Evolutionary conservation across 2,329 filamentous ascomycete species (phyloP), one percentile per base, ranked within the genome.

Genomic region (Ophiostoma himal-ulmi): DNA sequence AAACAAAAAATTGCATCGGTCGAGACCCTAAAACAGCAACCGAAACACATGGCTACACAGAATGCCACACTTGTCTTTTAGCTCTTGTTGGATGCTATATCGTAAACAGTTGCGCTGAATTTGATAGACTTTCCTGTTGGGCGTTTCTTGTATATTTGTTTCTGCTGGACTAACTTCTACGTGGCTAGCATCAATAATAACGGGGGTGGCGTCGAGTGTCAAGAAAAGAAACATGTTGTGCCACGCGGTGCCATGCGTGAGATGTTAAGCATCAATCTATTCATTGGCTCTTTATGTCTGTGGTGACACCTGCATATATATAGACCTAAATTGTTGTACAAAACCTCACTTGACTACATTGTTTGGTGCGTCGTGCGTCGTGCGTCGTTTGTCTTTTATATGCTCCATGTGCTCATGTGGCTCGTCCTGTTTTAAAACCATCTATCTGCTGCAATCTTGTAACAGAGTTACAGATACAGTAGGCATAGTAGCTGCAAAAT

Each of bases 151-250:
- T 57, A 57, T 7, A 57, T 26, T 5, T 26, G 52, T 57, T 57
- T 57, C 52, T 26, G 1, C 20, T 57, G 26, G 52, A 57, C 22
- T 57, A n/a, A 57, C 10, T 57, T 22, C n/a, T 13, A 57, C n/a
- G 52, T 26, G 52, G 8, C n/a, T 26, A 2, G 7, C 22, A 57
- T 22, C 52, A 17, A 57, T n/a, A 22, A 57, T 26, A 57, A 57
- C 52, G 52, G 52, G 17, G 52, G 52, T 57, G 52, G 52, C 52
- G 52, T 57, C n/a, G n/a, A 57, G 52, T 57, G 52, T 57, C 52
- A 26, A 57, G 52, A 57, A 57, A 22, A 26, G 52, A 57, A 10
- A 10, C 52, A 22, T 57, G 52, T 26, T 17, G 52, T 57, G 52
- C 52, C 11, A 57, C 52, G 17, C 52, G 20, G 52, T 57, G 52